phyloP scores from a whole-genome alignment of 2,329 filamentous ascomycete genomes.

The Alternaria incomplexa region DNA sequence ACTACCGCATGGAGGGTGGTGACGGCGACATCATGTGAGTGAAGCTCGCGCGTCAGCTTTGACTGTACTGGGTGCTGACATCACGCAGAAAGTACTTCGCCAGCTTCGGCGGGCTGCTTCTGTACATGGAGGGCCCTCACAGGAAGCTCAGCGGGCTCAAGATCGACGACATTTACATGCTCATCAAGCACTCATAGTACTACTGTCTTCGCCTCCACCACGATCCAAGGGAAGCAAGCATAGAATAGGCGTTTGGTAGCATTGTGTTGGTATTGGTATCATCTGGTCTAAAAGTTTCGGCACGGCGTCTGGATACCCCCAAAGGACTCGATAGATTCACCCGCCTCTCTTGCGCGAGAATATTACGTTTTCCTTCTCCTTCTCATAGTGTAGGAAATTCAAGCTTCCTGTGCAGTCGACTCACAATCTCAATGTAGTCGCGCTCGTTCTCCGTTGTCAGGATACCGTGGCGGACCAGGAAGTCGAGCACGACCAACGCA shows the following conservation, averaged over 20 bases:
- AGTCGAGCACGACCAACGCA: conserved; percentile 82
- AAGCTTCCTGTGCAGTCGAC: conserved; percentile 76
- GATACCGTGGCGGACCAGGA: conserved; percentile 85
- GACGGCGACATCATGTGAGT: conserved; percentile 86
- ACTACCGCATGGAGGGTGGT: conserved; percentile 85
- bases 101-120: conserved; percentile 89
- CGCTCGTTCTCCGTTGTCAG: conserved; percentile 79
- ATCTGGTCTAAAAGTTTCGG: conserved; percentile 36
- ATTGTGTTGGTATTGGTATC: conserved; percentile 33
- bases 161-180: conserved; percentile 91
- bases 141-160: conserved; percentile 92
- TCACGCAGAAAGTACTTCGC: conserved; percentile 81
- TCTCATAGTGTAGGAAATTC: conserved; percentile 68
- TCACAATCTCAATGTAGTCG: conserved; percentile 76
- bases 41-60: neutral
- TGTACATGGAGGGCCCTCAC: conserved; percentile 91
- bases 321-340: conserved; percentile 23
- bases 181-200: conserved; percentile 79
- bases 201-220: neutral
- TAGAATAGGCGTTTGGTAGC: conserved; percentile 38
- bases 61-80: conserved; percentile 31
- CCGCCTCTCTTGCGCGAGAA: neutral
- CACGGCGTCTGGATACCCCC: conserved; percentile 43
- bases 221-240: conserved; percentile 27
- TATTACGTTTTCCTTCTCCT: conserved; percentile 1